Base-by-base conservation (phyloP, 2,329 filamentous ascomycete species). In the Xylariaceae sp. region DNA sequence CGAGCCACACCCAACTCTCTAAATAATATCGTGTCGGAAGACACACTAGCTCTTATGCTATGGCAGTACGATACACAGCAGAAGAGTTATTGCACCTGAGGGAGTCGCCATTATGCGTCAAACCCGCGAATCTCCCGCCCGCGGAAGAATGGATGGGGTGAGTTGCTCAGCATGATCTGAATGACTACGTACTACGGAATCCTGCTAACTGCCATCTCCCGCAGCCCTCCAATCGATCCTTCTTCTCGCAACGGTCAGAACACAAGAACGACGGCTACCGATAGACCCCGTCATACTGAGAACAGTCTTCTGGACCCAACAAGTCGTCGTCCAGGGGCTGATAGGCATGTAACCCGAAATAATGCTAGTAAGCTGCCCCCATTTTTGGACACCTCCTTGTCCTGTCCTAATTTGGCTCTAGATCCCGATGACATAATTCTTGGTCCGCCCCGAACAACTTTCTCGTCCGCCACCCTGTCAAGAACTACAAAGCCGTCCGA, bases 91-190 rank as follows among this genome's bases (percentile, higher is more conserved):
- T 91, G 69, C 81, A 82, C 73, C 79, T 97, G 70, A 85, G 88
- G 75, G 81, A 88, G 61, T 97, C 93, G 65, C 92, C 92, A 66
- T 80, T 96, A 74, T 92, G 92, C 71, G 78, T 82, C 68, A 95
- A 90, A 75, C 93, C 93, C 51, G 79, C 87, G 64, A 83, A 82
- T 64, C 82, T 97, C 51, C 92, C 92, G 65, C 88, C 91, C 30
- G 83, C 88, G 64, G 91, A 96, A 77, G 90, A 96, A 79, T 97
- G 92, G 92, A 96, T 97, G 91, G 92, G 93, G 89, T 96, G 80
- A 72, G 84, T 75, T 53, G 5, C 57, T 57, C 55, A 13, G 44
- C 42, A n/a, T 49, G 17, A 44, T 42, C 47, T 30, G 17, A 37
- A 34, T 49, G 47, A 34, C 50, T 37, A 50, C 44, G 49, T 37